Percentiles rank a stretch among this genome's conserved stretches.
phyloP scores from a whole-genome alignment of 306 rosid species.

The Sophora flavescens region DNA sequence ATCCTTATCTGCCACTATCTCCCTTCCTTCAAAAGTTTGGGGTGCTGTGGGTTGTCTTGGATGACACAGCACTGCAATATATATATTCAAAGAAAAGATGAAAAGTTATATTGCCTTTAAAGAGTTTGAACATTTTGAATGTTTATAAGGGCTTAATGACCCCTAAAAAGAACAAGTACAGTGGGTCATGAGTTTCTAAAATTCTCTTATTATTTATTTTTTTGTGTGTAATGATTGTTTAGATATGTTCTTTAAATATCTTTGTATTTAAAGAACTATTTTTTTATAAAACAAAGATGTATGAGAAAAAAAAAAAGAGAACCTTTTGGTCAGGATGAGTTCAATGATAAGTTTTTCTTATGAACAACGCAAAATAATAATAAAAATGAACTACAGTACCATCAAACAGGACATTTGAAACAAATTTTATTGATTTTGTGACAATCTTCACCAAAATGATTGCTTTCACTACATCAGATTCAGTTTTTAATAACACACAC shows the following conservation, averaged over 20 bases:
- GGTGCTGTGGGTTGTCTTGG: conserved; percentile 35
- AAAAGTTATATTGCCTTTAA: conserved; percentile 53
- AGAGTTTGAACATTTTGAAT: conserved; percentile 49
- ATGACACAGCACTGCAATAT: conserved; percentile 35
- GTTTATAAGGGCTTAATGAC: conserved; percentile 39
- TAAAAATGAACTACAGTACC: too few species aligned
- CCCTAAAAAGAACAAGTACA: conserved; percentile 61
- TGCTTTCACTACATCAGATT: too few species aligned
- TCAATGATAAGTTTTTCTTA: conserved; percentile 43
- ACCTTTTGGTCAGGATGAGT: conserved; percentile 54
- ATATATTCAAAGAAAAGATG: conserved; percentile 8
- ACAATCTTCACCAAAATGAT: too few species aligned
- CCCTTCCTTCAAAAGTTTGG: conserved; percentile 28
- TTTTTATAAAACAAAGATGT: too few species aligned
- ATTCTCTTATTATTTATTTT: conserved; percentile 24
- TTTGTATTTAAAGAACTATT: conserved; percentile 43
- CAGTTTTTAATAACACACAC: too few species aligned
- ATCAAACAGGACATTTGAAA: too few species aligned
- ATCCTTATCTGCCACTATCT: conserved; percentile 35
- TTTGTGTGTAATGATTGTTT: conserved; percentile 43
- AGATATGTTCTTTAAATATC: conserved; percentile 45
- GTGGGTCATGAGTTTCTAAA: conserved; percentile 47
- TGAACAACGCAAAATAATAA: neutral
- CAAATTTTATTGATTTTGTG: too few species aligned
- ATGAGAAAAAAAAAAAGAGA: neutral